These are phyloP conservation scores for Zygosaccharomyces pseudobailii DNA, from an alignment of 1,139 yeast species.

Conservation along the genomic window DNA sequence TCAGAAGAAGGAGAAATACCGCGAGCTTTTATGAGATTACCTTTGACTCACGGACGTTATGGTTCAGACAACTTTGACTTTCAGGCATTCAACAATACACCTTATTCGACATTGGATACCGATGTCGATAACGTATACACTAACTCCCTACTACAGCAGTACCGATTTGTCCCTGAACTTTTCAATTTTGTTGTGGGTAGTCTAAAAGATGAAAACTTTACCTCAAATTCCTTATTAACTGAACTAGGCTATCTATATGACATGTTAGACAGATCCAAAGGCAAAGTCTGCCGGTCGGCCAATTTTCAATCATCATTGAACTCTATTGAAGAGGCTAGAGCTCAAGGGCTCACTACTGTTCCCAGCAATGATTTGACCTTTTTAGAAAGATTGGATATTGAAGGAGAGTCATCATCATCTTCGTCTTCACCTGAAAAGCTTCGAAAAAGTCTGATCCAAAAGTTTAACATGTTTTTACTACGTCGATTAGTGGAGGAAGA, in stretches of 20 bases:
- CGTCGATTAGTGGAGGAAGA: constrained; percentile 27
- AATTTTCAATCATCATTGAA: constrained; percentile 55
- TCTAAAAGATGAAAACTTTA: constrained; percentile 54
- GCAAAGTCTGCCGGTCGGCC: constrained; percentile 39
- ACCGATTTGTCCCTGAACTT: constrained; percentile 68
- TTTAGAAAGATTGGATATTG: constrained; percentile 8
- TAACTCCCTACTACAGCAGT: constrained; percentile 77
- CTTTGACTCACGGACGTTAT: constrained; percentile 79
- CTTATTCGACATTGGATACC: constrained; percentile 81
- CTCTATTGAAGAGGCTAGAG: constrained; percentile 43
- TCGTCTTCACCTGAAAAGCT: constrained; percentile 9
- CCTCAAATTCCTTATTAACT: constrained; percentile 51
- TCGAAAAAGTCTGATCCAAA: constrained; percentile 20
- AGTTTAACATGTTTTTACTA: constrained; percentile 28
- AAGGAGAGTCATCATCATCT: constrained; percentile 3
- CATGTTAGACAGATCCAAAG: constrained; percentile 80
- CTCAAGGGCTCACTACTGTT: constrained; percentile 48
- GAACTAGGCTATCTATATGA: constrained; percentile 88
- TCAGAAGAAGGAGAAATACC: constrained; percentile 45
- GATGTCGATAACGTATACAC: constrained; percentile 78
- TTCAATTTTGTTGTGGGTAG: constrained; percentile 59
- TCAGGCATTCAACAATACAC: constrained; percentile 70
- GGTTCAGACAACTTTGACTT: constrained; percentile 96
- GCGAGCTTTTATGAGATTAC: constrained; percentile 67
- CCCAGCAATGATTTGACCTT: constrained; percentile 40